A percentile compares a stretch with the other conserved stretches of the same genome.
Conservation (phyloP, 805 yeast species). For the Myxozyma geophila region DNA sequence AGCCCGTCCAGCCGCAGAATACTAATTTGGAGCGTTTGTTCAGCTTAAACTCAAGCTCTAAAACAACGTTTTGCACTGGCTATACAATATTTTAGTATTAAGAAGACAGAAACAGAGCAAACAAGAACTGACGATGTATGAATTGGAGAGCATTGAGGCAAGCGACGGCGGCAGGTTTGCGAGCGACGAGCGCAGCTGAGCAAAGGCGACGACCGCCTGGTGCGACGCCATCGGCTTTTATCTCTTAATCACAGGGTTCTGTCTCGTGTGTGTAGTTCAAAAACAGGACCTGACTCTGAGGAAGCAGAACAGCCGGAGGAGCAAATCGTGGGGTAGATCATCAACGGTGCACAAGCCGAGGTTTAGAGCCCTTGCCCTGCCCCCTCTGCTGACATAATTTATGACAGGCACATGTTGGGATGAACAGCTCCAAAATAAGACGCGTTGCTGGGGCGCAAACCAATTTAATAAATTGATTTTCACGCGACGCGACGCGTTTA, state of each 20-base stretch:
- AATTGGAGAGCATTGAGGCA: slow-evolving; percentile 53
- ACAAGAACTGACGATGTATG: slow-evolving; percentile 52
- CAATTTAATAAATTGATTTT: background rate
- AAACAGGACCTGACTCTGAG: too few relatives aligned
- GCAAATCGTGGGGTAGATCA: slow-evolving; percentile 1
- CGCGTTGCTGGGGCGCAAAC: background rate
- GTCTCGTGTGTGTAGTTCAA: too few relatives aligned
- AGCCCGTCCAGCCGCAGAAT: slow-evolving; percentile 73
- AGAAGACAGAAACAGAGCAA: background rate
- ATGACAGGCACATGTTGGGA: too few relatives aligned
- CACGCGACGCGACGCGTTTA: slow-evolving; percentile 14
- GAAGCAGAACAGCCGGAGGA: too few relatives aligned
- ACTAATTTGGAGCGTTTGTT: slow-evolving; percentile 32
- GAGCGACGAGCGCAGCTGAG: slow-evolving; percentile 54
- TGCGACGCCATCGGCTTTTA: slow-evolving; percentile 38
- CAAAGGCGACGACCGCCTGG: slow-evolving; percentile 45
- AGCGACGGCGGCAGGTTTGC: slow-evolving; percentile 60
- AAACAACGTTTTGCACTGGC: slow-evolving; percentile 60
- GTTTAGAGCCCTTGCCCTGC: background rate
- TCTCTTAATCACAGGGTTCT: too few relatives aligned
- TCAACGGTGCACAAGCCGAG: background rate
- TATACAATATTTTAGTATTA: slow-evolving; percentile 15
- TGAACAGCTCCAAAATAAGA: background rate
- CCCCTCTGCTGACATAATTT: too few relatives aligned
- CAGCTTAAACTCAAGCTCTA: slow-evolving; percentile 26